A percentile compares a stretch with the other conserved stretches of the same genome.
Evolutionary conservation across 257 asterid genomes (phyloP).

Genomic region (Nicotiana attenuata): DNA sequence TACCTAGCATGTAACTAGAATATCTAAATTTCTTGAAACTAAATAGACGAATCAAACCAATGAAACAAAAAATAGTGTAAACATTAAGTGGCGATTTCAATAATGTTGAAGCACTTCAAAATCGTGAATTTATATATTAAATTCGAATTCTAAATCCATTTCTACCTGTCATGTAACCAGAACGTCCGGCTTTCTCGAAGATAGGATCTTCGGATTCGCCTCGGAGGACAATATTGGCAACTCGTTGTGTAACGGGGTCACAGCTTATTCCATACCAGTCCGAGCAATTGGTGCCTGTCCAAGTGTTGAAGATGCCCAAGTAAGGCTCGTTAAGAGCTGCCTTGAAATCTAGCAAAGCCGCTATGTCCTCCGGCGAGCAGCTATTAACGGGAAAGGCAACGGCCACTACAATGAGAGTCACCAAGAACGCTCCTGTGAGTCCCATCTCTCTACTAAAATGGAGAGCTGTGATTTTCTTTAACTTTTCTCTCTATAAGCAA

Average conservation of each 20-base stretch:
- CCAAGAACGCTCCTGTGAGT: background rate
- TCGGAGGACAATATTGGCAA: slow-evolving; percentile 69
- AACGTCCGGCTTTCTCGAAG: slow-evolving; percentile 69
- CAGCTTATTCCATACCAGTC: slow-evolving; percentile 83
- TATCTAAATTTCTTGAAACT: slow-evolving; percentile 62
- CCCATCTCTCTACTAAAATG: background rate
- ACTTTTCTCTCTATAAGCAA: background rate
- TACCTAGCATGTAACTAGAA: slow-evolving; percentile 85
- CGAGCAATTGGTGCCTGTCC: slow-evolving; percentile 61
- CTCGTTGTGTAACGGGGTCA: slow-evolving; percentile 65
- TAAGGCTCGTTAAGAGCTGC: slow-evolving; percentile 67
- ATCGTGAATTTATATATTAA: too few species aligned
- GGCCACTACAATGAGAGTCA: slow-evolving; percentile 18
- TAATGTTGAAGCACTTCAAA: too few species aligned
- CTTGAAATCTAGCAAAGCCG: slow-evolving; percentile 50
- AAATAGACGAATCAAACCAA: too few species aligned
- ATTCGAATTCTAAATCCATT: background rate
- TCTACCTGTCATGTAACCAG: slow-evolving; percentile 87
- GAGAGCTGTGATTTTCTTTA: too few species aligned
- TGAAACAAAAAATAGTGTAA: too few species aligned
- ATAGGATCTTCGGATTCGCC: slow-evolving; percentile 91
- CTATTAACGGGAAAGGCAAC: slow-evolving; percentile 28
- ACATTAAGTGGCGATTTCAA: too few species aligned
- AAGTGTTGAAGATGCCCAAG: slow-evolving; percentile 63
- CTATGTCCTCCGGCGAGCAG: slow-evolving; percentile 66